Percentiles rank a stretch among this genome's conserved stretches.
phyloP scores from a whole-genome alignment of 2,329 filamentous ascomycete species.

The Neophaeococcomyces aloes region DNA sequence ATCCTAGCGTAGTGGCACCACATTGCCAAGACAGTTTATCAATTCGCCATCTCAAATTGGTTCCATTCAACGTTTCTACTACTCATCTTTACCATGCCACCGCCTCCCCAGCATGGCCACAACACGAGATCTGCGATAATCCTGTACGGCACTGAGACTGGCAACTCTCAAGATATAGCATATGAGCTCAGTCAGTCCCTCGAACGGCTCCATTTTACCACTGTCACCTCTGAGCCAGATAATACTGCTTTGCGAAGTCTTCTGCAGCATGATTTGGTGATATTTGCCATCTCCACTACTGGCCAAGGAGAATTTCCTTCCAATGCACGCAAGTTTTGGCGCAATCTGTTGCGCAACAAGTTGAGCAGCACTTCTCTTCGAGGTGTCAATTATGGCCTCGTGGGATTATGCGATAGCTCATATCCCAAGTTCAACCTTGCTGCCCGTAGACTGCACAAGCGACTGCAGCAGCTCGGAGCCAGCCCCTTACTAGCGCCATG shows the following conservation, averaged over 20 bases:
- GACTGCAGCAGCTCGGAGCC: constrained; percentile 74
- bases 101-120: too few species aligned
- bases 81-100: too few species aligned
- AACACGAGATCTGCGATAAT: constrained; percentile 47
- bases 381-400: constrained; percentile 65
- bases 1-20: too few species aligned
- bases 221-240: constrained; percentile 67
- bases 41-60: too few species aligned
- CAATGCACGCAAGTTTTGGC: constrained; percentile 78
- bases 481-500: constrained; percentile 63
- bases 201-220: constrained; percentile 68
- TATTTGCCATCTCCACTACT: constrained; percentile 83
- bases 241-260: constrained; percentile 46
- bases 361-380: constrained; percentile 60
- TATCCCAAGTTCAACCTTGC: constrained; percentile 97
- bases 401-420: constrained; percentile 88
- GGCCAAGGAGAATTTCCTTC: constrained; percentile 87
- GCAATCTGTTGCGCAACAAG: constrained; percentile 65
- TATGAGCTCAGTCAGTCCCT: constrained; percentile 66
- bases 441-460: constrained; percentile 73
- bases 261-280: constrained; percentile 27
- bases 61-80: too few species aligned
- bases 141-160: constrained; percentile 89
- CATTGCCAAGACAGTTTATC: too few species aligned
- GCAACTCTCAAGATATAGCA: constrained; percentile 84